Base-by-base conservation (phyloP, 2,329 filamentous ascomycete genomes). In the Whalleya microplaca region DNA sequence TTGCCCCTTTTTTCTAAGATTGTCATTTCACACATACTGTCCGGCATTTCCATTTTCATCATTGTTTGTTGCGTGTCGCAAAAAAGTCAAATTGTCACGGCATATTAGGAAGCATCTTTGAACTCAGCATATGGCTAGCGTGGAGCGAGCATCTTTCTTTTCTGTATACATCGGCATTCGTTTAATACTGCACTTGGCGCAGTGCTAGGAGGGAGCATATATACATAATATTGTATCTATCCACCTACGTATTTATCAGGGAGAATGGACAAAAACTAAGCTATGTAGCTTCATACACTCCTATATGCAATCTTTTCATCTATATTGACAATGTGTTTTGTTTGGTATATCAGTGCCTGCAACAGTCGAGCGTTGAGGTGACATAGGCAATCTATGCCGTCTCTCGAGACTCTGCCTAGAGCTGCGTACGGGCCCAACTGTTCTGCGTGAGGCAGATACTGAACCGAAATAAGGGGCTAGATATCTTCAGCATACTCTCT, bases 151-250 rank as follows among this genome's bases (percentile, higher is more conserved):
- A 14, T 37, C 14, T 37, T 37, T 37, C 8, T 37, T 37, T 16
- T 37, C 8, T 37, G 14, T 37, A 37, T 37, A 37, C 14, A 12
- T 12, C 32, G 7, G 32, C 32, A 37, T 12, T 37, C 32, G 14
- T 37, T 37, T 37, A 12, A 37, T 16, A 37, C 5, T 21, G 51
- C 21, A 54, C 40, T 51, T 37, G 14, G 14, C 20, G 27, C 23
- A 2, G 20, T 14, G 41, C 27, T 23, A 23, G 45, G 41, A 43
- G 16, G 27, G 14, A 42, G 5, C 19, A n/a, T 40, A n/a, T 51
- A 45, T 46, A 53, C 40, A 47, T 49, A 9, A 20, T 47, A 54
- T 47, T 53, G 43, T 48, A 51, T 51, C 40, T 44, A 45, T 49
- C 51, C 53, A 53, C 41, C 47, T n/a, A 32, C 21, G 29, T 51